Conservation (phyloP, 257 asterid species). For the Scutellaria minor region DNA sequence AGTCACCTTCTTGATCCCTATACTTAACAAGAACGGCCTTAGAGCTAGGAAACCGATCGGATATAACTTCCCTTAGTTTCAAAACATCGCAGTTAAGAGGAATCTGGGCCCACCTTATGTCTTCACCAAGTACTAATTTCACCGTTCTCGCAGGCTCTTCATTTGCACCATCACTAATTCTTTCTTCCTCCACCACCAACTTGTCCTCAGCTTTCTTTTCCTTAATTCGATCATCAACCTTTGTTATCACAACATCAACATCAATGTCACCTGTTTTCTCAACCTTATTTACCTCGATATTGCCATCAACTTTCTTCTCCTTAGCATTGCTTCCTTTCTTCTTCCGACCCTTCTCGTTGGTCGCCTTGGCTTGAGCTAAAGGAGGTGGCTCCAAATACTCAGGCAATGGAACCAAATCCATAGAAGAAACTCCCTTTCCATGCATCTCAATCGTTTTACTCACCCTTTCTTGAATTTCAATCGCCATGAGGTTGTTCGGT, state of each 20-base stretch:
- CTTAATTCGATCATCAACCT: constrained; percentile 36
- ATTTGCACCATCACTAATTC: constrained; percentile 43
- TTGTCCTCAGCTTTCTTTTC: constrained; percentile 47
- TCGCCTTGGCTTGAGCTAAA: constrained; percentile 39
- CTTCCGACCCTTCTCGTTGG: constrained; percentile 51
- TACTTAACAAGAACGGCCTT: constrained; percentile 73
- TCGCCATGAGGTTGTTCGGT: constrained; percentile 80
- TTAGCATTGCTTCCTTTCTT: constrained; percentile 46
- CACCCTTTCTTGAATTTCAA: constrained; percentile 72
- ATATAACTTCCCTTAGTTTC: constrained; percentile 61
- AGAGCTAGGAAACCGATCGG: constrained; percentile 60
- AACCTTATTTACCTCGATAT: constrained; percentile 14
- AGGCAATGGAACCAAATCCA: constrained; percentile 51
- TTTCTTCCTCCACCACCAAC: constrained; percentile 70
- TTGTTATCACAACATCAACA: constrained; percentile 31
- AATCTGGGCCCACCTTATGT: constrained; percentile 82
- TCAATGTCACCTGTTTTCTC: constrained; percentile 28
- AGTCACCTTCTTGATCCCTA: constrained; percentile 87
- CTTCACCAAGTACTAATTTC: constrained; percentile 81
- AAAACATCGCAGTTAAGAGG: constrained; percentile 64
- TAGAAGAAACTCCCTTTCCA: constrained; percentile 46
- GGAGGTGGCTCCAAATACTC: constrained; percentile 57
- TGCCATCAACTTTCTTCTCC: constrained; percentile 41
- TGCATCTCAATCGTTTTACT: constrained; percentile 47
- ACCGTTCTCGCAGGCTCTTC: constrained; percentile 55